Percentiles rank a stretch among this genome's conserved stretches.
phyloP scores from a whole-genome alignment of 768 basidiomycete genomes.

The Goffeauzyma gilvescens region DNA sequence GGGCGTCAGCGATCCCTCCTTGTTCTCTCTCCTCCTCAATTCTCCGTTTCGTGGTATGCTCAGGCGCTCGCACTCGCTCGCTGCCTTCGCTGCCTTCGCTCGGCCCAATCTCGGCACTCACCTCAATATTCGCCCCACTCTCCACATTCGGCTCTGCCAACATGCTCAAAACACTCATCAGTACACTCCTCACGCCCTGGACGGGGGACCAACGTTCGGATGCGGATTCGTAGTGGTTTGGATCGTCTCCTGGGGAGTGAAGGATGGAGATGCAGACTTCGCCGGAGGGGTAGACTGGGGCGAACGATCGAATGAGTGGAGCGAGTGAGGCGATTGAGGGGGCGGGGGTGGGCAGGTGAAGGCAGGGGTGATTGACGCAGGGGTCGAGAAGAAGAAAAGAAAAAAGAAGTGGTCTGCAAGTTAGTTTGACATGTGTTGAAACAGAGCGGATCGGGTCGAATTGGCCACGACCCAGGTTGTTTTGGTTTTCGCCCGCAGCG shows the following conservation, averaged over 20 bases:
- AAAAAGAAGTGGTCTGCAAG: background rate
- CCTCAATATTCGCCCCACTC: conserved; percentile 74
- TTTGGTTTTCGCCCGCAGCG: too few species aligned
- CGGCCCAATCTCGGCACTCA: conserved; percentile 7
- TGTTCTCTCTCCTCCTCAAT: background rate
- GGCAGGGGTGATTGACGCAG: background rate
- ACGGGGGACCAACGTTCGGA: conserved; percentile 98
- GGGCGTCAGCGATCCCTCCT: too few species aligned
- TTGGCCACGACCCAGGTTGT: too few species aligned
- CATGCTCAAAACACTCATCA: conserved; percentile 92
- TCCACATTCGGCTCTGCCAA: conserved; percentile 97
- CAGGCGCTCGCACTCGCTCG: background rate
- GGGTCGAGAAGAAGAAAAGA: background rate
- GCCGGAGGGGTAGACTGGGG: conserved; percentile 82
- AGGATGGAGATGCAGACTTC: conserved; percentile 96
- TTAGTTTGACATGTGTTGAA: too few species aligned
- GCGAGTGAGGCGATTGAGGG: too few species aligned
- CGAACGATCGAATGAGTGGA: background rate
- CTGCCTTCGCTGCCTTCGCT: too few species aligned
- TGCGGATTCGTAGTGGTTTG: conserved; percentile 69
- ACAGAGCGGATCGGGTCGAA: too few species aligned
- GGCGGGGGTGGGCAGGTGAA: background rate
- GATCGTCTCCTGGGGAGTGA: conserved; percentile 52
- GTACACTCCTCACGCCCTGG: conserved; percentile 90
- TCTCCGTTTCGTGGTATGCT: background rate